phyloP scores from a whole-genome alignment of 2,329 filamentous ascomycete genomes.

The Pyrenophora graminea region DNA sequence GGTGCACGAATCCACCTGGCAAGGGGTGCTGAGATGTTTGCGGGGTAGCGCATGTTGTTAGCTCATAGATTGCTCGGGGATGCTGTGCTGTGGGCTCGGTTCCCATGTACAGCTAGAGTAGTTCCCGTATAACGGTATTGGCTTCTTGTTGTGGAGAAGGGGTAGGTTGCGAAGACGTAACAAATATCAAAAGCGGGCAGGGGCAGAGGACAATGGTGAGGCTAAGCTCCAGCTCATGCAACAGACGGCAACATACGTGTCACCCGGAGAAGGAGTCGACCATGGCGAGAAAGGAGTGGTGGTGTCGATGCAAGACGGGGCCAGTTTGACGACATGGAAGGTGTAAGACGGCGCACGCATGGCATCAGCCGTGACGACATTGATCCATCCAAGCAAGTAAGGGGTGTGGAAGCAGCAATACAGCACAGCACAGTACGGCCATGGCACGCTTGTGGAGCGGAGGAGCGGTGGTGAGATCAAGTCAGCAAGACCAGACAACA shows the following conservation, averaged over 20 bases:
- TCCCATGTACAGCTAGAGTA: constrained; percentile 35
- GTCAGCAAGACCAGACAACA: constrained; percentile 14
- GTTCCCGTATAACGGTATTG: constrained; percentile 31
- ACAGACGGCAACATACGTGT: constrained; percentile 22
- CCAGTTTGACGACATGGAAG: constrained; percentile 26
- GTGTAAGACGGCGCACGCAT: constrained; percentile 25
- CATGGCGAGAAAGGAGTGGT: background rate
- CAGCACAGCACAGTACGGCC: constrained; percentile 4
- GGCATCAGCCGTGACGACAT: constrained; percentile 14
- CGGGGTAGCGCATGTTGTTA: constrained; percentile 43
- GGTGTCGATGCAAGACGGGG: background rate
- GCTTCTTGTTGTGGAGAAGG: constrained; percentile 27
- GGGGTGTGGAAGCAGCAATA: constrained; percentile 11
- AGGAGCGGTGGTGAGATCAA: constrained; percentile 21
- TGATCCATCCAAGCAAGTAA: no score
- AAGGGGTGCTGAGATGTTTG: constrained; percentile 33
- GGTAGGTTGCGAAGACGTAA: constrained; percentile 47
- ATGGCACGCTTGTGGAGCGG: constrained; percentile 5
- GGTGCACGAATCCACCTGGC: constrained; percentile 5
- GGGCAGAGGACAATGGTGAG: constrained; percentile 23
- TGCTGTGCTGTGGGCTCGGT: constrained; percentile 22
- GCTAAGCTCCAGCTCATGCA: constrained; percentile 28
- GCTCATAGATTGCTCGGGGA: constrained; percentile 22
- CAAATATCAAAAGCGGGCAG: constrained; percentile 34
- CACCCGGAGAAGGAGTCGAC: constrained; percentile 17